Evolutionary conservation across 1,139 yeast genomes (phyloP).

Genomic region (Suhomyces atakaporum): DNA sequence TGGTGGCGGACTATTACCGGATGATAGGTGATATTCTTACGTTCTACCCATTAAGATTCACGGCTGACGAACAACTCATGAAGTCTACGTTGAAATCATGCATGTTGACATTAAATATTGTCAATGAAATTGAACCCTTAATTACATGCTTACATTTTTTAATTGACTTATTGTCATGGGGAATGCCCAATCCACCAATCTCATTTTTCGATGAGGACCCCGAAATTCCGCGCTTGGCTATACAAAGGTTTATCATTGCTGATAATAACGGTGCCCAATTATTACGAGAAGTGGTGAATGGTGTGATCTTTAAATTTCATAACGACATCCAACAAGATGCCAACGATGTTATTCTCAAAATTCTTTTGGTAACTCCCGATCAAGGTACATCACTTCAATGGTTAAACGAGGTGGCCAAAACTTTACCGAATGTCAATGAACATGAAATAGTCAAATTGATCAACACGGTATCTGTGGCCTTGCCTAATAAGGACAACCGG

Average conservation of each 20-base stretch:
- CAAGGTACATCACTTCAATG: slow-evolving; percentile 52
- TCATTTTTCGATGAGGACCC: slow-evolving; percentile 60
- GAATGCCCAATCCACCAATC: slow-evolving; percentile 76
- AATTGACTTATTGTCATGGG: slow-evolving; percentile 83
- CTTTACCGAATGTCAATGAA: slow-evolving; percentile 64
- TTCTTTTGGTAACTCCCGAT: slow-evolving; percentile 55
- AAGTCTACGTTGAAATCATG: slow-evolving; percentile 63
- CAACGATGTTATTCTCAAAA: slow-evolving; percentile 68
- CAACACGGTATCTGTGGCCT: slow-evolving; percentile 56
- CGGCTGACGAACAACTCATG: slow-evolving; percentile 57
- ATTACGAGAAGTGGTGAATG: slow-evolving; percentile 56
- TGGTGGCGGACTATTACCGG: slow-evolving; percentile 85
- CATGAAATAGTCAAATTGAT: slow-evolving; percentile 67
- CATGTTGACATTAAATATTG: slow-evolving; percentile 49
- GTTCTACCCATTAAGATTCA: slow-evolving; percentile 71
- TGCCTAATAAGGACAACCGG: slow-evolving; percentile 70
- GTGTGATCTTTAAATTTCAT: slow-evolving; percentile 73
- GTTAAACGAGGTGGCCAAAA: slow-evolving; percentile 57
- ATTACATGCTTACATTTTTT: slow-evolving; percentile 71
- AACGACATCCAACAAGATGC: slow-evolving; percentile 73
- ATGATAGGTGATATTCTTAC: slow-evolving; percentile 78
- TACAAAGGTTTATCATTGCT: slow-evolving; percentile 41
- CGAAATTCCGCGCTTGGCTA: slow-evolving; percentile 48
- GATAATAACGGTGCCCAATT: slow-evolving; percentile 61
- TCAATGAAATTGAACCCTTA: slow-evolving; percentile 74